A percentile compares a stretch with the other conserved stretches of the same genome.
Conservation (phyloP, 768 basidiomycete genomes). For the Epithele typhae region DNA sequence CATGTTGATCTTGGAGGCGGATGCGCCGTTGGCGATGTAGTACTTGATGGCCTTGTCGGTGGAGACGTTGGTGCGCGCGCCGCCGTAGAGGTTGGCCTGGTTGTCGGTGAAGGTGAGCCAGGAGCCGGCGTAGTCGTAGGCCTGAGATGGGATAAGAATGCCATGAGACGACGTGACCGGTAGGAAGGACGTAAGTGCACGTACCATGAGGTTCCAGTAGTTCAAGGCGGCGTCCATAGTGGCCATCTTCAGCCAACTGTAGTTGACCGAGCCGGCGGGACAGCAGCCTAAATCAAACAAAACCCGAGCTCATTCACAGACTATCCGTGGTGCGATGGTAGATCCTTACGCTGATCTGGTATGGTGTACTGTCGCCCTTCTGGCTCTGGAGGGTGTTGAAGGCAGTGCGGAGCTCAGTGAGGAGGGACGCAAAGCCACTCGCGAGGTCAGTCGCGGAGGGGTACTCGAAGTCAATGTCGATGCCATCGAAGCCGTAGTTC, state of each 20-base stretch:
- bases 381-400: conserved; percentile 51
- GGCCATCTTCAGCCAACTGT: conserved; percentile 50
- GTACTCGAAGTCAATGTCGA: conserved; percentile 81
- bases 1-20: conserved; percentile 59
- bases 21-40: conserved; percentile 59
- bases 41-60: conserved; percentile 63
- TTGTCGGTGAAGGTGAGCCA: conserved; percentile 55
- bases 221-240: conserved; percentile 63
- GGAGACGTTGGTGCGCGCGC: conserved; percentile 55
- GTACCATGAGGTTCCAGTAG: conserved; percentile 83
- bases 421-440: conserved; percentile 61
- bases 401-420: conserved; percentile 56
- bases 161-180: too few species aligned
- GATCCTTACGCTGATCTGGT: conserved; percentile 45
- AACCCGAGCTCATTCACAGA: too few species aligned
- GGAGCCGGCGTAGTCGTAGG: conserved; percentile 74
- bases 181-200: too few species aligned
- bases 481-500: conserved; percentile 80
- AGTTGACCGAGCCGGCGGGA: conserved; percentile 60
- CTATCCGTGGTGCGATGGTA: too few species aligned
- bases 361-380: conserved; percentile 61
- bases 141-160: too few species aligned
- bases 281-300: conserved; percentile 58
- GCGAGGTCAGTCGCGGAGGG: conserved; percentile 56
- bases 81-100: conserved; percentile 68